phyloP scores from a whole-genome alignment of 768 basidiomycete species.

The Tulasnella sp. region DNA sequence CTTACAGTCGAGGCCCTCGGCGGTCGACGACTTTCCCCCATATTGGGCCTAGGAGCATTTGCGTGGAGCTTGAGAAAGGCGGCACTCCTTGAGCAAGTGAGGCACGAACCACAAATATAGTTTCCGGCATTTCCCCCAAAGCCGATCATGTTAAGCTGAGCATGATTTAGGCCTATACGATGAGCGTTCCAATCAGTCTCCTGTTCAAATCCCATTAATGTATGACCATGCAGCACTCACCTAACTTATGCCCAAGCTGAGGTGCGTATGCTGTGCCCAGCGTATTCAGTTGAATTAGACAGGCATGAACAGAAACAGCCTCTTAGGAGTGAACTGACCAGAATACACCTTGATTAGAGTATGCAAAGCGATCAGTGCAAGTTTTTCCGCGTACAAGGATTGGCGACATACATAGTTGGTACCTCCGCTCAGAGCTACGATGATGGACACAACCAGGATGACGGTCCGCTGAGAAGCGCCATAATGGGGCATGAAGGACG shows the following conservation, averaged over 20 bases:
- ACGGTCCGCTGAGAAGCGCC: slow-evolving; percentile 34
- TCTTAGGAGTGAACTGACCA: slow-evolving; percentile 22
- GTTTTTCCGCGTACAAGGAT: neutral
- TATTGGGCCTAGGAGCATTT: slow-evolving; percentile 62
- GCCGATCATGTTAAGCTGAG: slow-evolving; percentile 67
- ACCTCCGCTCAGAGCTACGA: slow-evolving; percentile 53
- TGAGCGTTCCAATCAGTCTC: neutral
- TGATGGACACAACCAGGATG: slow-evolving; percentile 43
- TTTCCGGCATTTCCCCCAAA: neutral
- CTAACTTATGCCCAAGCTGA: slow-evolving; percentile 66
- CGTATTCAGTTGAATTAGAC: neutral
- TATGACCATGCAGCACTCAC: slow-evolving; percentile 22
- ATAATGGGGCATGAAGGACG: slow-evolving; percentile 22
- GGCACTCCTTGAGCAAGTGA: slow-evolving; percentile 71
- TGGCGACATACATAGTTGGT: slow-evolving; percentile 58
- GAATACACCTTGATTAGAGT: slow-evolving; percentile 27
- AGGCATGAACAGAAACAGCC: neutral
- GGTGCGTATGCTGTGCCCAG: slow-evolving; percentile 60
- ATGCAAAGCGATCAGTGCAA: neutral
- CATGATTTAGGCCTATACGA: slow-evolving; percentile 43
- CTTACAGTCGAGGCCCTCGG: slow-evolving; percentile 48
- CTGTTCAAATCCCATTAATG: neutral
- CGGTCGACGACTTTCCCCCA: slow-evolving; percentile 72
- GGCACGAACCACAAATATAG: slow-evolving; percentile 15
- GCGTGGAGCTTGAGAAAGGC: slow-evolving; percentile 40